phyloP scores from a whole-genome alignment of 495 filamentous ascomycete genomes.

The Corynascus novoguineensis region DNA sequence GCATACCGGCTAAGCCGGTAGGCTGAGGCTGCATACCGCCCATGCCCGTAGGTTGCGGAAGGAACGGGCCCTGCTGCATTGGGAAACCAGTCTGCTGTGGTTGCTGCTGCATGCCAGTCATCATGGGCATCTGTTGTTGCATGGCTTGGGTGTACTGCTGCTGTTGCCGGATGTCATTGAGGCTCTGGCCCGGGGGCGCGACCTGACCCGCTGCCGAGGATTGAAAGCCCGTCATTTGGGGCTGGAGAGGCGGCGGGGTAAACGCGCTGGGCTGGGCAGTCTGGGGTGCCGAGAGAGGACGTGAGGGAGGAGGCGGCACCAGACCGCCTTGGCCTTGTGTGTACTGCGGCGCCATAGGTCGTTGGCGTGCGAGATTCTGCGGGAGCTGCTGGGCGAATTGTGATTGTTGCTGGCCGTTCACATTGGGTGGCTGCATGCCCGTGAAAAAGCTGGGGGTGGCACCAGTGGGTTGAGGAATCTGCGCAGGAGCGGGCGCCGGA shows the following conservation, averaged over 20 bases:
- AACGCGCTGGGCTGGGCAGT: constrained; percentile 71
- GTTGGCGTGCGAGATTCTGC: constrained; percentile 52
- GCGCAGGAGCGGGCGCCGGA: constrained; percentile 40
- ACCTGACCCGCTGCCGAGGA: constrained; percentile 48
- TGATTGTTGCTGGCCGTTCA: constrained; percentile 37
- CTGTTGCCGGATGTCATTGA: constrained; percentile 64
- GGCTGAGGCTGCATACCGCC: constrained; percentile 26
- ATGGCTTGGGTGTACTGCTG: constrained; percentile 42
- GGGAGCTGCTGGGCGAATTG: constrained; percentile 31
- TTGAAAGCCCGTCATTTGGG: constrained; percentile 83
- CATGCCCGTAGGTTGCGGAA: constrained; percentile 41
- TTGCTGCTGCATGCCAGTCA: constrained; percentile 39
- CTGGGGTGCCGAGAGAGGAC: constrained; percentile 85
- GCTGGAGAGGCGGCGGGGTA: constrained; percentile 67
- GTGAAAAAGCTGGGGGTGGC: constrained; percentile 47
- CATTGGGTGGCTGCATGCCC: constrained; percentile 31
- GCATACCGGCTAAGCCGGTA: too few relatives aligned
- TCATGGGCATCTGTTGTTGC: constrained; percentile 36
- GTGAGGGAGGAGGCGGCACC: constrained; percentile 71
- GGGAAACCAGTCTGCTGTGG: constrained; percentile 39
- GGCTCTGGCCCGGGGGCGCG: constrained; percentile 68
- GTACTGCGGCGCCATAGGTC: constrained; percentile 65
- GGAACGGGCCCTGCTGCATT: constrained; percentile 30
- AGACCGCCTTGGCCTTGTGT: constrained; percentile 54
- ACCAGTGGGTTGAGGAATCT: constrained; percentile 48